Percentiles rank a stretch among this genome's conserved stretches.
Conservation (phyloP, 345 rosid genomes). For the Nasturtium officinale region DNA sequence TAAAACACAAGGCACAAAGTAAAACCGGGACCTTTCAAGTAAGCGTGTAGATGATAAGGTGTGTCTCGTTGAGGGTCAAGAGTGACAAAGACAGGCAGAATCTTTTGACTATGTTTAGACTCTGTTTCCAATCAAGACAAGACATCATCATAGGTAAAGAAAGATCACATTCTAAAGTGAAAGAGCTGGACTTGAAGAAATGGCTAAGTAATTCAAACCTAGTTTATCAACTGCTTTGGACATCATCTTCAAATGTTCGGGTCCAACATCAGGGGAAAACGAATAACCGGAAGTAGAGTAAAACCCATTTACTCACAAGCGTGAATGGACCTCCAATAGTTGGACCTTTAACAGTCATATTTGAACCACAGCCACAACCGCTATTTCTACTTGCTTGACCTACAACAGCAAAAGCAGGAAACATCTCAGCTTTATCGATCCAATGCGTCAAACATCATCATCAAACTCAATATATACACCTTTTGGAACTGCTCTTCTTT, state of each 20-base stretch:
- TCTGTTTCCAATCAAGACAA: conserved; percentile 53
- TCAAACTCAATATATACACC: conserved; percentile 47
- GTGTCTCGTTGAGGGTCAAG: conserved; percentile 91
- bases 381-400: conserved; percentile 50
- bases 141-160: conserved; percentile 8
- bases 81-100: conserved; percentile 80
- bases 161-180: neutral
- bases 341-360: conserved; percentile 55
- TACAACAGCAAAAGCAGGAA: conserved; percentile 5
- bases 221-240: conserved; percentile 61
- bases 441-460: neutral
- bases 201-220: conserved; percentile 58
- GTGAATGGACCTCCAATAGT: conserved; percentile 82
- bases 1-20: neutral
- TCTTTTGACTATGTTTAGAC: conserved; percentile 52
- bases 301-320: conserved; percentile 71
- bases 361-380: conserved; percentile 39
- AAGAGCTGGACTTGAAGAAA: neutral
- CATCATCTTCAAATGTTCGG: conserved; percentile 69
- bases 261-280: conserved; percentile 91
- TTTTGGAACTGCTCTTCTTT: conserved; percentile 67
- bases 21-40: conserved; percentile 64
- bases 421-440: neutral
- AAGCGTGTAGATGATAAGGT: conserved; percentile 70
- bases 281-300: conserved; percentile 88